Evolutionary conservation across 305 asterid species (phyloP).

Genomic region (Plantago coronopus): DNA sequence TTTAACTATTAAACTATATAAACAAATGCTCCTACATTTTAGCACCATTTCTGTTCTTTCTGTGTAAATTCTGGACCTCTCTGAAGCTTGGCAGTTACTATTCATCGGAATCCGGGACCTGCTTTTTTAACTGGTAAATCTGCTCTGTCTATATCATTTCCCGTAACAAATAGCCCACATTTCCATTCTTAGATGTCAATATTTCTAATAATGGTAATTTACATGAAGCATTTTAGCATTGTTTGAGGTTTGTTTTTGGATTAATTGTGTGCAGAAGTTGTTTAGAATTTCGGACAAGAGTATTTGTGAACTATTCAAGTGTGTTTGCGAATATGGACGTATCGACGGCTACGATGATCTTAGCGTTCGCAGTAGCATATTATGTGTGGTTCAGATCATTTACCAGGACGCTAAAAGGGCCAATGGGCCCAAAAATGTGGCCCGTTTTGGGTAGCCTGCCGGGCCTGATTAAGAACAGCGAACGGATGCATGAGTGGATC

Average conservation of each 20-base stretch:
- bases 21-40: neutral
- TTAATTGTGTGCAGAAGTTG: neutral
- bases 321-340: conserved; percentile 34
- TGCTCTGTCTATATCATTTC: neutral
- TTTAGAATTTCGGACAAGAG: neutral
- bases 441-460: conserved; percentile 60
- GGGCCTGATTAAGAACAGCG: conserved; percentile 39
- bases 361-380: conserved; percentile 37
- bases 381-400: conserved; percentile 48
- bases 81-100: neutral
- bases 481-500: conserved; percentile 59
- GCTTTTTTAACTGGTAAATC: too few species aligned
- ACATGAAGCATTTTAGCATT: neutral
- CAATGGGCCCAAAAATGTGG: conserved; percentile 51
- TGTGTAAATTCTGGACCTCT: conserved; percentile 6
- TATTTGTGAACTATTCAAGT: neutral
- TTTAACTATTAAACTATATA: conserved; percentile 2
- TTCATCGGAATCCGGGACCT: neutral
- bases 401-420: conserved; percentile 32
- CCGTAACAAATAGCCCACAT: neutral
- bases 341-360: conserved; percentile 31
- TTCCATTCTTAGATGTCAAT: too few species aligned
- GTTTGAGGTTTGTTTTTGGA: neutral
- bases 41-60: conserved; percentile 3
- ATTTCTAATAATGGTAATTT: too few species aligned